Conservation (phyloP, 1,284 basidiomycete species). For the Boletus smithii region DNA sequence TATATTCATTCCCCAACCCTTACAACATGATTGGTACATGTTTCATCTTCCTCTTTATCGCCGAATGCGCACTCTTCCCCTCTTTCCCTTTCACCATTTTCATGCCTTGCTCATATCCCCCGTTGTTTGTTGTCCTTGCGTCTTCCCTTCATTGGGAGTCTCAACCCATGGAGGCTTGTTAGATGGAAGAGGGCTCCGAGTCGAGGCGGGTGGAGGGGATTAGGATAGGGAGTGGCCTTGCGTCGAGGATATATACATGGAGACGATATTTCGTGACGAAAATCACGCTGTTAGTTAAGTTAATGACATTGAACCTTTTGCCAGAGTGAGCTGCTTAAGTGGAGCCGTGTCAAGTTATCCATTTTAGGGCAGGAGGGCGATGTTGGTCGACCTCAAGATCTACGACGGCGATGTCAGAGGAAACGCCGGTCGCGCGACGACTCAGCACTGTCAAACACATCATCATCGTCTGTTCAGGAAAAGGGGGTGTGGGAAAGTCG, state of each 20-base stretch:
- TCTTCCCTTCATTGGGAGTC: conserved; percentile 48
- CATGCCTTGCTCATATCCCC: conserved; percentile 28
- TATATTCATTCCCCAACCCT: conserved; percentile 25
- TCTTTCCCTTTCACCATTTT: conserved; percentile 24
- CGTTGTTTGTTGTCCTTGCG: conserved; percentile 57
- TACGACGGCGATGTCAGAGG: conserved; percentile 34
- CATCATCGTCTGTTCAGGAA: conserved; percentile 92
- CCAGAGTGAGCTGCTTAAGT: no score
- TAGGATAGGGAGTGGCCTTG: not conserved
- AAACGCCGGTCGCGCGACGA: conserved; percentile 59
- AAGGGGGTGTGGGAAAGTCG: conserved; percentile 98
- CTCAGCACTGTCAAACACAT: conserved; percentile 78
- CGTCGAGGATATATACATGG: conserved; percentile 2
- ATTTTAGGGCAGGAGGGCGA: no score
- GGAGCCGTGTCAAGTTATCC: no score
- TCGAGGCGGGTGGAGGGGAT: conserved; percentile 21
- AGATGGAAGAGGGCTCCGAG: conserved; percentile 67
- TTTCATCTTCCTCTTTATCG: conserved; percentile 21
- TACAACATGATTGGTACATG: conserved; percentile 25
- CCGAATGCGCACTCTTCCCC: conserved; percentile 22
- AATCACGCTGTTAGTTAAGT: not conserved
- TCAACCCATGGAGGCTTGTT: conserved; percentile 50
- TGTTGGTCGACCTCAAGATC: no score
- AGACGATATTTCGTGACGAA: conserved; percentile 3
- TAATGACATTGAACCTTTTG: not conserved